Conservation (phyloP, 1,284 basidiomycete species). For the Trichosporon inkin region DNA sequence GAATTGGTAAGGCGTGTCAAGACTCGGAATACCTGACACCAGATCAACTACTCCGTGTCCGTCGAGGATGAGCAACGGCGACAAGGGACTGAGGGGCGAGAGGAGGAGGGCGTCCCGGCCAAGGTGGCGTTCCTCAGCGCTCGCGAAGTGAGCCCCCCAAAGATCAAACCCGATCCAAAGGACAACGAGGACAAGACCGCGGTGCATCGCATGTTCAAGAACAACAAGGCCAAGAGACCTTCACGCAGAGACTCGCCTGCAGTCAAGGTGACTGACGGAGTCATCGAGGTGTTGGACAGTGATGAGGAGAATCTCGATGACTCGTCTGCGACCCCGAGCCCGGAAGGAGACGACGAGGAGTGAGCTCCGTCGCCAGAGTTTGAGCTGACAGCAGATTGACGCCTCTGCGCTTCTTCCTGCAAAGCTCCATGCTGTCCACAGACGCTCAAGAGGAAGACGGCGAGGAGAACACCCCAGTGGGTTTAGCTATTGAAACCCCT, state of each 20-base stretch:
- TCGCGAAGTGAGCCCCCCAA: conserved; percentile 21
- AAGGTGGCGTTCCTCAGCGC: neutral
- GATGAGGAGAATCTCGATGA: conserved; percentile 34
- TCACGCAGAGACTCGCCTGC: neutral
- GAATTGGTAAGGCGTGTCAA: conserved; percentile 60
- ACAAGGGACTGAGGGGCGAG: conserved; percentile 20
- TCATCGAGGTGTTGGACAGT: conserved; percentile 37
- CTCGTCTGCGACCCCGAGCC: neutral
- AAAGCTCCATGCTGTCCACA: conserved; percentile 78
- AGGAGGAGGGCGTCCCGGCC: neutral
- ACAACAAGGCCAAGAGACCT: neutral
- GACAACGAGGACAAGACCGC: neutral
- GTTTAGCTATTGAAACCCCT: neutral
- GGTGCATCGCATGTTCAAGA: conserved; percentile 37
- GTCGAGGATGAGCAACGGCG: conserved; percentile 41
- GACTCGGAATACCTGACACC: conserved; percentile 11
- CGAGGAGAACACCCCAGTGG: conserved; percentile 40
- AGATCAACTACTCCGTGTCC: conserved; percentile 48
- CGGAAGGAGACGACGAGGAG: conserved; percentile 12
- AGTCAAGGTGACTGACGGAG: conserved; percentile 25
- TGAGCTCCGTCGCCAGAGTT: conserved; percentile 6
- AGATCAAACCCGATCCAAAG: conserved; percentile 12
- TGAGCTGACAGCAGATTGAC: conserved; percentile 54
- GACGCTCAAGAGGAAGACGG: conserved; percentile 65
- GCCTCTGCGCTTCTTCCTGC: conserved; percentile 72